Evolutionary conservation across 768 basidiomycete genomes (phyloP), one percentile per base, ranked within the genome.

Genomic region (Boletus coccyginus): DNA sequence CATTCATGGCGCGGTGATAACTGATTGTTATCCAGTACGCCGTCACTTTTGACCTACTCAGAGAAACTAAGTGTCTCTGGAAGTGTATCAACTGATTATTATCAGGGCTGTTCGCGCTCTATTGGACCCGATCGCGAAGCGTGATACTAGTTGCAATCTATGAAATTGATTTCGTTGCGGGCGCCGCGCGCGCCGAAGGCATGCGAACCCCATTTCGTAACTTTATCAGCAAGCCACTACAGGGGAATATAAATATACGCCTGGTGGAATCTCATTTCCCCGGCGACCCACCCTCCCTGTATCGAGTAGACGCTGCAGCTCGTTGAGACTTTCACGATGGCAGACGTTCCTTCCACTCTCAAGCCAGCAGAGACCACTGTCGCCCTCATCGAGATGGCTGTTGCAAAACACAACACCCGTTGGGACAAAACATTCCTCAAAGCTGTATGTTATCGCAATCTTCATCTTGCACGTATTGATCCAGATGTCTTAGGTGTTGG

Each of bases 401-500:
- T 87, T 27, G 67, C 66, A 13, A 90, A 90, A 69, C 88, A 90
- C 65, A 78, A 75, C 45, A 84, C 85, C 43, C 81, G 85, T 3
- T 79, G 77, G 54, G 82, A 85, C 48, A 76, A 74, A 36, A 67
- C 84, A 2, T 88, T 90, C 68, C 67, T 86, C 56, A 90, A 90
- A 70, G 85, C 87, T 7, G 88, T 88, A 57, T 57, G 84, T 74
- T n/a, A 3, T 27, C 29, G 14, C 5, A 0, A 35, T 27, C 35
- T 27, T 29, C 16, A 21, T 27, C 32, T 21, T 49, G 7, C 46
- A 27, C 24, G 1, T 21, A 3, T 45, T 52, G 39, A 57, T 21
- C 21, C 11, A 42, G 6, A 32, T 29, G 17, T 46, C 12, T 21
- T 42, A 89, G 87, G 79, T 88, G 49, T 71, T 83, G 53, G 88